Conservation (phyloP, 2,329 filamentous ascomycete species). For the Sporothrix sp. region DNA sequence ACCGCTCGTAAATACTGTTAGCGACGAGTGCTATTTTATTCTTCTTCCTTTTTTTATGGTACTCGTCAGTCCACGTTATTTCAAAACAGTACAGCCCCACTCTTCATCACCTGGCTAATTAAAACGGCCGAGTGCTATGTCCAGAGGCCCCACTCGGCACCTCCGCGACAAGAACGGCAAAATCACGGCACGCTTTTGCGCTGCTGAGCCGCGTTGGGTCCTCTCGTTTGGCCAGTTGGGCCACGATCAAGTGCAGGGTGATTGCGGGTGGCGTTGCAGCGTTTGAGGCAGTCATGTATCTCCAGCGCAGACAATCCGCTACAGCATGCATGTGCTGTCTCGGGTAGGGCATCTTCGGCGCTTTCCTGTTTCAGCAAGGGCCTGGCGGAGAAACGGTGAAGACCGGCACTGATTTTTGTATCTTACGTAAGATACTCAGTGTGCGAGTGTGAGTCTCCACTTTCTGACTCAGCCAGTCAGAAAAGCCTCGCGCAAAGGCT, state of each 20-base stretch:
- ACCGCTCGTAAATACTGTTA: constrained; percentile 2
- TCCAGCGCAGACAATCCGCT: too few species aligned
- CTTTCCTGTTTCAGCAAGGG: background rate
- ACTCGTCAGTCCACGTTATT: too few species aligned
- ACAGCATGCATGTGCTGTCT: too few species aligned
- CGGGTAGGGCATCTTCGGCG: background rate
- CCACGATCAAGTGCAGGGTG: too few species aligned
- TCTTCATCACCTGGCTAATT: constrained; percentile 4
- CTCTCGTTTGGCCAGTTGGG: too few species aligned
- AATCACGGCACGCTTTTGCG: too few species aligned
- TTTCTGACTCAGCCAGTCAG: constrained; percentile 39
- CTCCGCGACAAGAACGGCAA: background rate
- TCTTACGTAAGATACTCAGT: too few species aligned
- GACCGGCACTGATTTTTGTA: too few species aligned
- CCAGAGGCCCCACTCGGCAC: constrained; percentile 2
- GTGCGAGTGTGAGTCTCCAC: too few species aligned
- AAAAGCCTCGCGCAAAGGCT: constrained; percentile 26
- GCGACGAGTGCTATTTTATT: background rate
- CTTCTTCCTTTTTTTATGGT: constrained; percentile 3
- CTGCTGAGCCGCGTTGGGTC: too few species aligned
- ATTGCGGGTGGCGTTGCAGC: too few species aligned
- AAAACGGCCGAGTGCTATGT: constrained; percentile 1
- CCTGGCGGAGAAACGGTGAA: background rate
- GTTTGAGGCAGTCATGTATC: too few species aligned
- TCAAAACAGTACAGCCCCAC: background rate